These are phyloP conservation scores for grape (Vitis vinifera) DNA, from an alignment of 164 flowering plant genomes.

Conservation along the genomic window ASM3070453v1 NC_081818.1:6661501-6662000, in stretches of 20 bases:
- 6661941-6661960: constrained; percentile 84
- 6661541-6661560: no score
- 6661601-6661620: no score
- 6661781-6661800: not conserved
- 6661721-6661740: not conserved
- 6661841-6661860: not conserved
- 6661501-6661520: no score
- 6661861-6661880: not conserved
- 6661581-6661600: no score
- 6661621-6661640: no score
- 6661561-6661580: no score
- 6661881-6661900: not conserved
- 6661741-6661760: not conserved
- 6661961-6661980: constrained; percentile 70
- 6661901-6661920: constrained; percentile 38
- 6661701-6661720: no score
- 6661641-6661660: no score
- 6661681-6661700: no score
- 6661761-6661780: not conserved
- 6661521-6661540: no score
- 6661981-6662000: constrained; percentile 14
- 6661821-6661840: not conserved
- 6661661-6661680: no score
- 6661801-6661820: not conserved
- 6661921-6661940: constrained; percentile 66